phyloP scores from a whole-genome alignment of 164 flowering plant genomes.

The Umbilicus rupestris region DNA sequence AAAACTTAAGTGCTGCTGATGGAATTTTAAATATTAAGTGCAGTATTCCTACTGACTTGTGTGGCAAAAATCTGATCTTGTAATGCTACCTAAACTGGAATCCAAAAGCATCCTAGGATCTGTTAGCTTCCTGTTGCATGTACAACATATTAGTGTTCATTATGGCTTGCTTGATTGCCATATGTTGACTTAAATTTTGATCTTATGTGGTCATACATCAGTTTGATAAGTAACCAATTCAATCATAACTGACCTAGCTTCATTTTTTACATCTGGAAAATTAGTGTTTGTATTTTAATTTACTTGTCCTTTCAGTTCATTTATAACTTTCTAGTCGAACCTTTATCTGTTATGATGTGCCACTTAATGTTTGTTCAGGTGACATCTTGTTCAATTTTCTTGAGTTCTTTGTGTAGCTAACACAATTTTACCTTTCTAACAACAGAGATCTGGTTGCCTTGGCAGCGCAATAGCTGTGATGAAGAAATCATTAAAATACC shows the following conservation, averaged over 20 bases:
- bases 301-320: not conserved
- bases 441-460: constrained; percentile 66
- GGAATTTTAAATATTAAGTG: not conserved
- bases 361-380: not conserved
- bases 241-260: not conserved
- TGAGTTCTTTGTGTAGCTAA: not conserved
- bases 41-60: not conserved
- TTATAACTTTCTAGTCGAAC: not conserved
- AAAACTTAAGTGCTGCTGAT: not conserved
- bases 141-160: not conserved
- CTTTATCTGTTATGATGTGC: not conserved
- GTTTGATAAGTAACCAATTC: not conserved
- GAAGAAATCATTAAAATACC: constrained; percentile 65
- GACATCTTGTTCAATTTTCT: not conserved
- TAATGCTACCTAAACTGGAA: not conserved
- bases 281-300: not conserved
- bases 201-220: not conserved
- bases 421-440: constrained; percentile 10
- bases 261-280: not conserved
- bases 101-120: not conserved
- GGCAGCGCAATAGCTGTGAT: constrained; percentile 60
- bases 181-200: not conserved
- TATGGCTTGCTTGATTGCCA: not conserved
- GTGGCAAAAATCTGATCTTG: not conserved
- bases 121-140: not conserved